Evolutionary conservation across 352 stramenopile species (phyloP), one percentile per base, ranked within the genome.

Genomic region (Globisporangium ultimum): DNA sequence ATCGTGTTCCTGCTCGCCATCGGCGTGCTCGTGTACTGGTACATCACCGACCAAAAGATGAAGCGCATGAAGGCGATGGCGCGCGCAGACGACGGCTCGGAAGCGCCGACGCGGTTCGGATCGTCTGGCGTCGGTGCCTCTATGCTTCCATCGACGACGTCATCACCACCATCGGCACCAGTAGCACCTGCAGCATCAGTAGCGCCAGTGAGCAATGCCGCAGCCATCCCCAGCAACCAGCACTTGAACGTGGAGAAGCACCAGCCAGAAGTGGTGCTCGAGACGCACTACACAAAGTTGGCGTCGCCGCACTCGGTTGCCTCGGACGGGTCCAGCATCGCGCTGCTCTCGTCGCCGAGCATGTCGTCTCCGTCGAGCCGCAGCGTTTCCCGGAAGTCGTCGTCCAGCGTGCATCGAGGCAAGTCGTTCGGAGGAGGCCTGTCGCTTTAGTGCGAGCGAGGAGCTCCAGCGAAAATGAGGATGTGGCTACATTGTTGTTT

Each of bases 1-100:
- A 46, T 78, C 6, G 68, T 95, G 8, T 65, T 92, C 41, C 62
- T 89, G 10, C 61, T 84, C 20, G 89, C 74, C 28, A 47, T 75
- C 36, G 72, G 60, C 36, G 76, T 92, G n/a, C 21, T 89, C 10
- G 48, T 80, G 13, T 91, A 84, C 63, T 88, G 80, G 77, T 82
- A 71, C 60, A 59, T 63, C 52, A 88, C 66, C 17, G 78, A 71
- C 41, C 65, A 55, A 0, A 68, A 61, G 20, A 75, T 82, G 60
- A 72, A 84, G 53, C 70, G 78, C 52, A 43, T 81, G 43, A 74
- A 70, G 36, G 61, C 36, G 47, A 47, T 40, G 61, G 66, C 53
- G 70, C 71, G 34, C 40, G 4, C 74, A 55, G 42, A 52, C 46
- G 28, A 50, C 1, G 52, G 59, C 45, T 65, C 59, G 14, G 59